Evolutionary conservation across 139 green algal species (phyloP).

Genomic region (Ulvella scutata): DNA sequence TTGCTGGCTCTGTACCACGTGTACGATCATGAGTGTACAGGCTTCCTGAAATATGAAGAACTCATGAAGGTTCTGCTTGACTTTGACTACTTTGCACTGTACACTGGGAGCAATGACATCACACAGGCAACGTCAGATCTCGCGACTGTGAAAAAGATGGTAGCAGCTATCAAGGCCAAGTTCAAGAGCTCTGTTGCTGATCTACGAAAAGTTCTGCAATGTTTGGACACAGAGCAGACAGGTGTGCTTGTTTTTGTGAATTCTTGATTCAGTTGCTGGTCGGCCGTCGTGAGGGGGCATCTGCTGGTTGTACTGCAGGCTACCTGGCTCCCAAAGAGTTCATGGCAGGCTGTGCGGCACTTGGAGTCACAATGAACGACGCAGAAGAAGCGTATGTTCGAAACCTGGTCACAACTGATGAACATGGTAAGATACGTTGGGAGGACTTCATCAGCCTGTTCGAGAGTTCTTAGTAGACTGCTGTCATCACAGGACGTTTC

Average conservation of each 20-base stretch:
- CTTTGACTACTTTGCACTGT: constrained; percentile 41
- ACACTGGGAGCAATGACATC: constrained; percentile 26
- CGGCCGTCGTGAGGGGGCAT: background rate
- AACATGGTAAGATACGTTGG: constrained; percentile 17
- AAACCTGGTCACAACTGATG: constrained; percentile 14
- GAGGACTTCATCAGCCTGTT: constrained; percentile 15
- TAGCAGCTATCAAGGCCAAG: background rate
- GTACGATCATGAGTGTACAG: constrained; percentile 28
- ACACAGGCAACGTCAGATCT: constrained; percentile 8
- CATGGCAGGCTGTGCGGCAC: constrained; percentile 24
- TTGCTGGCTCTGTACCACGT: constrained; percentile 55
- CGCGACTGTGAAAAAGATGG: background rate
- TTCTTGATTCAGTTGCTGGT: background rate
- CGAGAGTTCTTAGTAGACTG: background rate
- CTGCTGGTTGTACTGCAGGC: constrained; percentile 11
- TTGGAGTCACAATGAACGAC: constrained; percentile 37
- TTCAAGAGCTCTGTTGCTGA: background rate
- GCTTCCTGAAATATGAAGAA: constrained; percentile 40
- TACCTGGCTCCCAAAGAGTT: constrained; percentile 19
- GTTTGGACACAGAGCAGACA: constrained; percentile 12
- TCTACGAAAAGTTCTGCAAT: background rate
- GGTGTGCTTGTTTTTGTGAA: background rate
- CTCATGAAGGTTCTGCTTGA: constrained; percentile 28
- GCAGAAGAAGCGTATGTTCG: constrained; percentile 17
- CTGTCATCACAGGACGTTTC: too few relatives aligned